These are phyloP conservation scores for Termitomyces sp. DNA, from an alignment of 768 basidiomycete genomes.

Conservation along the genomic window DNA sequence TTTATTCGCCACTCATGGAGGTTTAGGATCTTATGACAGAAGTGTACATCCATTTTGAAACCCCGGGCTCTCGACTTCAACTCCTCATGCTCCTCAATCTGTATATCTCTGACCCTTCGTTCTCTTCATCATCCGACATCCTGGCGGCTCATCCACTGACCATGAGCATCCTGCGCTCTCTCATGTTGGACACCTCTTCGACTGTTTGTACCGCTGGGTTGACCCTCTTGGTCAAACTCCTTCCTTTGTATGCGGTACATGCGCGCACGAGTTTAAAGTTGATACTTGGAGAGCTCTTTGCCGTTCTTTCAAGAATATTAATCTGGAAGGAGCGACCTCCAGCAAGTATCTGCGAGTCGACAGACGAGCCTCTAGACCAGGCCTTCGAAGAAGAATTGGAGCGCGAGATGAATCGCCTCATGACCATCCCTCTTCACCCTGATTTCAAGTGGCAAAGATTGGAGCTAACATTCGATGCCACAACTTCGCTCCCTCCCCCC, in stretches of 20 bases:
- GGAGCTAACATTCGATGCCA: constrained; percentile 53
- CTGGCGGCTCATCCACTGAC: constrained; percentile 63
- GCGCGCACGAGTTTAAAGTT: constrained; percentile 51
- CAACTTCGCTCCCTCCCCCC: constrained; percentile 52
- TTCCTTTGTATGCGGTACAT: constrained; percentile 72
- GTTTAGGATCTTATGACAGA: constrained; percentile 67
- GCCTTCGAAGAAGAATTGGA: constrained; percentile 38
- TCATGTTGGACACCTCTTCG: constrained; percentile 73
- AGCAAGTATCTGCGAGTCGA: constrained; percentile 22
- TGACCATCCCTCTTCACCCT: constrained; percentile 36
- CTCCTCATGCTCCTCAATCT: constrained; percentile 62
- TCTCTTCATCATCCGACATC: constrained; percentile 42
- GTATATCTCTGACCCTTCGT: constrained; percentile 53
- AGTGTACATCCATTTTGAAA: constrained; percentile 57
- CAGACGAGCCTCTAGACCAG: constrained; percentile 26
- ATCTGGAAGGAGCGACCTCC: constrained; percentile 66
- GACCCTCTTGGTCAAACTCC: constrained; percentile 60
- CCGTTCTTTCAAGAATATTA: constrained; percentile 64
- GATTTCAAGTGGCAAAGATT: constrained; percentile 69
- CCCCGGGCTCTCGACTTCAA: constrained; percentile 63
- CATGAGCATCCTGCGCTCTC: constrained; percentile 58
- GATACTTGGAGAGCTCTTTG: constrained; percentile 62
- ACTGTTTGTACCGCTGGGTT: constrained; percentile 64
- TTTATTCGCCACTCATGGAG: constrained; percentile 5
- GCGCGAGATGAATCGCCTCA: constrained; percentile 30